Evolutionary conservation across 2,329 filamentous ascomycete species (phyloP), one percentile per base, ranked within the genome.

Genomic region (Ophiosphaerella korrae): DNA sequence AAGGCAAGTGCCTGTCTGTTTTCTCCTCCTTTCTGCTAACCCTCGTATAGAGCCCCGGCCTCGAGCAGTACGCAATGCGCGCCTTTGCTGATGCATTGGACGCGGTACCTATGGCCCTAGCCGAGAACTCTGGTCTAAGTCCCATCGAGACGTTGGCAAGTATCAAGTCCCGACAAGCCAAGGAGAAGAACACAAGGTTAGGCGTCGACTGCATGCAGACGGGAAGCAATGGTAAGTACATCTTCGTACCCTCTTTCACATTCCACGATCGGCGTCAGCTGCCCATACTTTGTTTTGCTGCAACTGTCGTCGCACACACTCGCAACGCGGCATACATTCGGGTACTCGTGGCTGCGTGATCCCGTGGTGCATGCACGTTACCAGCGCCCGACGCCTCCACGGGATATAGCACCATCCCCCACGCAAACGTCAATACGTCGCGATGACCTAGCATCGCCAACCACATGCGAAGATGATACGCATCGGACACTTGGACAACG

Each of bases 11-110:
- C 12, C 7, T 35, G 42, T 39, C 42, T 36, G 35, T 31, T 35
- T 37, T n/a, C 8, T n/a, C 3, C 2, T 18, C 32, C 16, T 31
- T 29, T 36, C 35, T 34, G 40, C 42, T 62, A 51, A 63, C 40
- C 45, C 40, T 8, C 23, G 31, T 35, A 36, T 71, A 85, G 86
- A 96, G 91, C 45, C 90, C 92, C 21, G 94, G 94, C n/a, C 85
- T 99, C 34, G 93, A 97, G 78, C 94, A 99, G 78, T 99, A 99
- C 76, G 92, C 93, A 60, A 99, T 99, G 93, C 90, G 94, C 55
- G 94, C 94, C 21, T 99, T 99, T 72, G 85, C 94, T 54, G 93
- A 97, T 75, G 95, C 94, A 5, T 85, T 99, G 32, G 94, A 99
- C 75, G 83, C 90, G 1, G 83, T 99, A 1, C 94, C 94, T 31